These are phyloP conservation scores for Aspergillus sp. DNA, from an alignment of 2,329 filamentous ascomycete genomes.

Conservation along the genomic window DNA sequence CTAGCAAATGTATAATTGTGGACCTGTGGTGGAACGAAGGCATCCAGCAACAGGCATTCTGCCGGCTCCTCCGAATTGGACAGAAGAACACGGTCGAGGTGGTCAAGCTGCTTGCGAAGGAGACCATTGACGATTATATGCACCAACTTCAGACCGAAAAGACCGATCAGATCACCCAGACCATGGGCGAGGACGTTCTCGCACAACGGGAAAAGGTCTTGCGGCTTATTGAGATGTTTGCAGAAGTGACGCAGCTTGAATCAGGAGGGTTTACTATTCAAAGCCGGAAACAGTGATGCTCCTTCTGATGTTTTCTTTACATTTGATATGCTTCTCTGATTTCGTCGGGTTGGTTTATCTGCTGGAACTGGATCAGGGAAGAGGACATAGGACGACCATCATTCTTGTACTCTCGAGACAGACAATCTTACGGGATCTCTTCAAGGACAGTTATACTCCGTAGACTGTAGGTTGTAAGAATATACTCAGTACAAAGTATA, in stretches of 20 bases:
- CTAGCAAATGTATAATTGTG: slow-evolving; percentile 56
- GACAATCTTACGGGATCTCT: too few species aligned
- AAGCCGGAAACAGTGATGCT: too few species aligned
- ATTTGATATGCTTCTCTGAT: too few species aligned
- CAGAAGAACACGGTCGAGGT: slow-evolving; percentile 62
- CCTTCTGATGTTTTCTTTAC: too few species aligned
- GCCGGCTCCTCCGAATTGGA: slow-evolving; percentile 63
- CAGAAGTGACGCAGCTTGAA: background rate
- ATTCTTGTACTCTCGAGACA: too few species aligned
- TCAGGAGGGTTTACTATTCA: background rate
- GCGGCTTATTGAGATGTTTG: background rate
- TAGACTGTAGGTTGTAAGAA: too few species aligned
- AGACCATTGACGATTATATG: slow-evolving; percentile 56
- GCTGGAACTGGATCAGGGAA: too few species aligned
- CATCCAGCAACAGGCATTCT: slow-evolving; percentile 62
- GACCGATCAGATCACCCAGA: background rate
- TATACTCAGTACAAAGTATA: too few species aligned
- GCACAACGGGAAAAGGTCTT: background rate
- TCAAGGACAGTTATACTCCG: too few species aligned
- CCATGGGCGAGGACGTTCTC: background rate
- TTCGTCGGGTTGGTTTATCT: too few species aligned
- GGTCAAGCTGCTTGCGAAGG: slow-evolving; percentile 55
- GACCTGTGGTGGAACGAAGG: slow-evolving; percentile 64
- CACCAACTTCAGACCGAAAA: background rate
- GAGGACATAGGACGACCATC: too few species aligned